Percentiles rank a stretch among this genome's conserved stretches.
These are phyloP conservation scores for Elsinoe arachidis DNA, from an alignment of 2,329 filamentous ascomycete genomes.

Conservation along the genomic window DNA sequence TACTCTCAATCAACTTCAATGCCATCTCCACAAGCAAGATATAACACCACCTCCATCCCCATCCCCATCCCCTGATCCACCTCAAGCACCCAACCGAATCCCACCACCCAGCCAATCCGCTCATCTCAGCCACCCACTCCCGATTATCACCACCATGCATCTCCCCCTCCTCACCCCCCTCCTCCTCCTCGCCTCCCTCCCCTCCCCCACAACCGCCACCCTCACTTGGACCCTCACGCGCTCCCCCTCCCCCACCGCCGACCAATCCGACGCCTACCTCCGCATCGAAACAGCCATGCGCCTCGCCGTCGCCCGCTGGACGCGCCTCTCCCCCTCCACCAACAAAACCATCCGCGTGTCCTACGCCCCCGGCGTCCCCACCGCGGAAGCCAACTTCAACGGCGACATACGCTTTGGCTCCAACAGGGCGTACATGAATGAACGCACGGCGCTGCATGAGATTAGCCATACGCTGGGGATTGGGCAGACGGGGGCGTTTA, in stretches of 20 bases:
- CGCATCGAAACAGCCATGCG: constrained; percentile 16
- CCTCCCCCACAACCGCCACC: constrained; percentile 33
- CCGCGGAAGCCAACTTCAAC: constrained; percentile 18
- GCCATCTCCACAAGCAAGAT: background rate
- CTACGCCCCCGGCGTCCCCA: constrained; percentile 15
- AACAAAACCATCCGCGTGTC: constrained; percentile 16
- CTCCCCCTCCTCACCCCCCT: background rate
- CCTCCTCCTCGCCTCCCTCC: background rate
- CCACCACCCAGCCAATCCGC: background rate
- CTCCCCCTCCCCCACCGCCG: constrained; percentile 24
- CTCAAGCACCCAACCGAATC: background rate
- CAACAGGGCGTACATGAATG: constrained; percentile 15
- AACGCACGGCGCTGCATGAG: constrained; percentile 16
- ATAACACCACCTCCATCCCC: background rate
- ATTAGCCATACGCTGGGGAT: constrained; percentile 10
- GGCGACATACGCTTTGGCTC: constrained; percentile 17
- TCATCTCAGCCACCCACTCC: background rate
- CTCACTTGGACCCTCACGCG: constrained; percentile 39
- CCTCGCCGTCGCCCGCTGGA: constrained; percentile 14
- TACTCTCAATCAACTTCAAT: background rate
- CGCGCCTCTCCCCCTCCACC: constrained; percentile 5
- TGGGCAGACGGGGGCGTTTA: constrained; percentile 5
- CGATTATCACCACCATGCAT: background rate
- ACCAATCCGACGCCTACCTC: constrained; percentile 16
- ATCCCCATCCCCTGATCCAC: background rate